Base-by-base conservation (phyloP, 805 yeast species). In the Saccharomycopsis malanga region DNA sequence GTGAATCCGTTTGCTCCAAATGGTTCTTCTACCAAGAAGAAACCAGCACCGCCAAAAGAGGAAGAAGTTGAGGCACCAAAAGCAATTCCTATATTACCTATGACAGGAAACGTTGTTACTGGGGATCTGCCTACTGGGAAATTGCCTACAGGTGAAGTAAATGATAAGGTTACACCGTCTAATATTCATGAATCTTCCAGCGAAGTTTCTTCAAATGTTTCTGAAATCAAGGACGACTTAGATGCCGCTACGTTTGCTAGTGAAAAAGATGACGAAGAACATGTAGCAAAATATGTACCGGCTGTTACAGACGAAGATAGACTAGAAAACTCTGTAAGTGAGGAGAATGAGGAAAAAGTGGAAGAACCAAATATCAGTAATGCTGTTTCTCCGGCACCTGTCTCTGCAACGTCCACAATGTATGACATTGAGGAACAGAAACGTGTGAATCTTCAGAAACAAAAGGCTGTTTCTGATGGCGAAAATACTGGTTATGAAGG, bases 221-320 rank as follows among this genome's bases (percentile, higher is more conserved):
- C 50, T 3, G 50, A 46, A 10, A 46, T 46, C 18, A 42, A 29
- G n/a, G 50, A 46, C 21, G 43, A 42, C 7, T 17, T 46, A 20
- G 50, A 46, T 38, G n/a, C 18, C n/a, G 47, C 37, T 17, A 44
- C 41, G 37, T 38, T 44, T 20, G 24, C 37, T 12, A 29, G 34
- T 10, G 32, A 24, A 9, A 15, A 34, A 10, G 38, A 43, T 6
- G 21, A 43, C 17, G 45, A 46, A 18, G 55, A 51, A 39, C 52
- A 45, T 2, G 53, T 53, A 12, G 57, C 58, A 44, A 61, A 59
- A 44, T 61, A 62, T 48, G 63, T 56, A 47, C 61, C 61, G 14
- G 59, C 57, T 53, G 56, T 54, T 53, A 57, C 50, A 56, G 61
- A 17, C 56, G 58, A 41, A 48, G 59, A 45, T 57, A 56, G 43